These are phyloP conservation scores for Pisolithus marmoratus DNA, from an alignment of 768 basidiomycete genomes.

Conservation along the genomic window DNA sequence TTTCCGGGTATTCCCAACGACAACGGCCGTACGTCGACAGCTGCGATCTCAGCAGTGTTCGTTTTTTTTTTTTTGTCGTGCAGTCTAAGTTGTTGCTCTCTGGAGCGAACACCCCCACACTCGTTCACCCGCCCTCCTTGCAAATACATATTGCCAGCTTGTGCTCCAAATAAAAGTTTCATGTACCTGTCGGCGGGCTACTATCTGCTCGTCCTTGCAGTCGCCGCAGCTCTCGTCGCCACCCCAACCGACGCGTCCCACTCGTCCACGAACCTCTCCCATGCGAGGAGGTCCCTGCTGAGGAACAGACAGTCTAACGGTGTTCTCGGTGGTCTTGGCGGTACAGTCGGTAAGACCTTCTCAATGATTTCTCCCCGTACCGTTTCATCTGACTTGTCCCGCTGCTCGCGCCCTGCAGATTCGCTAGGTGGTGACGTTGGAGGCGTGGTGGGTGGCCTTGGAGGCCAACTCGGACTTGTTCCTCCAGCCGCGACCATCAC, in stretches of 20 bases:
- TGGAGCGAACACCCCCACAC: slow-evolving; percentile 28
- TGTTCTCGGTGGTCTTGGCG: slow-evolving; percentile 3
- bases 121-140: slow-evolving; percentile 35
- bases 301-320: slow-evolving; percentile 17
- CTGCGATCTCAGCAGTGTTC: slow-evolving; percentile 11
- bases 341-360: slow-evolving; percentile 11
- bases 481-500: background rate
- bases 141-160: slow-evolving; percentile 25
- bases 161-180: background rate
- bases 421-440: slow-evolving; percentile 3
- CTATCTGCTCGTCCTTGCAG: slow-evolving; percentile 22
- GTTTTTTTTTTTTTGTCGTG: slow-evolving; percentile 1
- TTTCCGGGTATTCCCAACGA: slow-evolving; percentile 2
- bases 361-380: slow-evolving; percentile 1
- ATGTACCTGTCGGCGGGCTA: slow-evolving; percentile 16
- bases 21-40: slow-evolving; percentile 9
- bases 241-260: slow-evolving; percentile 32
- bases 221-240: slow-evolving; percentile 18
- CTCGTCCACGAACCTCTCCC: slow-evolving; percentile 32
- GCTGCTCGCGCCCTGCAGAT: slow-evolving; percentile 3
- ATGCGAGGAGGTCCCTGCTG: slow-evolving; percentile 29
- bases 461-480: slow-evolving; percentile 2
- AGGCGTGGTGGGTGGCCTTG: background rate
- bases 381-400: background rate
- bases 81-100: slow-evolving; percentile 2